phyloP scores from a whole-genome alignment of 306 rosid species.

The Begonia peltatifolia region DNA sequence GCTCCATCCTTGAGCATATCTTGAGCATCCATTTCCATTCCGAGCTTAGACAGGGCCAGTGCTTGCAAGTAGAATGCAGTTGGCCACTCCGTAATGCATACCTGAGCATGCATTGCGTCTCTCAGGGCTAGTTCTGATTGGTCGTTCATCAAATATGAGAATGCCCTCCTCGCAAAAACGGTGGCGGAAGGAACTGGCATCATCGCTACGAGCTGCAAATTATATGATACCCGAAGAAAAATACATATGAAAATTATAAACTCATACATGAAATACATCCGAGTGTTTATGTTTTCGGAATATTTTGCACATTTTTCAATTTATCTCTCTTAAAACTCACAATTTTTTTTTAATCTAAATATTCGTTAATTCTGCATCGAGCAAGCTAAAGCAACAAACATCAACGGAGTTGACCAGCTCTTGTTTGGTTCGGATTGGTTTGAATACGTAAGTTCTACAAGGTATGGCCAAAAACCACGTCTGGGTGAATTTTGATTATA shows the following conservation, averaged over 20 bases:
- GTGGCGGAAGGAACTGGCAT: conserved; percentile 76
- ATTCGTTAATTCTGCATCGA: no score
- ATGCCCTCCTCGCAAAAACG: conserved; percentile 74
- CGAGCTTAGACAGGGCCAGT: conserved; percentile 83
- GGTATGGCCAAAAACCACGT: no score
- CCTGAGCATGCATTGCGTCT: conserved; percentile 96
- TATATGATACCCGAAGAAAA: neutral
- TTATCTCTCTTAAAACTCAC: no score
- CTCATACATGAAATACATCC: no score
- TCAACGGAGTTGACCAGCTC: neutral
- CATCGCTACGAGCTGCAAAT: conserved; percentile 57
- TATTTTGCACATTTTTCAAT: no score
- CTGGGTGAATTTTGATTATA: no score
- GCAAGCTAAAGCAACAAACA: neutral
- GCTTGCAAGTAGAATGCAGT: conserved; percentile 92
- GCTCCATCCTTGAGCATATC: conserved; percentile 95
- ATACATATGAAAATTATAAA: neutral
- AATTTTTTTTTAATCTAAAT: no score
- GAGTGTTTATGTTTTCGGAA: no score
- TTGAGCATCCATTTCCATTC: conserved; percentile 94
- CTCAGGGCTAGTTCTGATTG: conserved; percentile 76
- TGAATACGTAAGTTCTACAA: no score
- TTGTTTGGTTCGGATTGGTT: no score
- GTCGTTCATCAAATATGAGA: conserved; percentile 72
- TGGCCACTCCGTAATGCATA: conserved; percentile 95